Base-by-base conservation (phyloP, 768 basidiomycete species). In the Pleurotus djamor region DNA sequence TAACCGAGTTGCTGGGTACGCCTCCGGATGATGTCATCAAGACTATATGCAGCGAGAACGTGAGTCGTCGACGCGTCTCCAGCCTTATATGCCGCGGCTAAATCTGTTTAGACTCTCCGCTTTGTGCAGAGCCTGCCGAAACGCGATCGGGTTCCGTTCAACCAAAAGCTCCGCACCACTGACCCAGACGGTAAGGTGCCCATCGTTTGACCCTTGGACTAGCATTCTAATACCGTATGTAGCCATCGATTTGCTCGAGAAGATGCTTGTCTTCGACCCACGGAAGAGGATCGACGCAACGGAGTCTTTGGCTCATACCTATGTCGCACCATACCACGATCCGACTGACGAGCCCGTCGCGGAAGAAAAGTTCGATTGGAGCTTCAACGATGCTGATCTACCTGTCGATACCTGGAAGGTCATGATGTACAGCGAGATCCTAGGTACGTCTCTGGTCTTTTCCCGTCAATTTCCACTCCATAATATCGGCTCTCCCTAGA, bases 341-440 rank as follows among this genome's bases (percentile, higher is more conserved):
- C 95, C 96, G 6, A 94, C 94, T 2, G 97, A 99, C 70, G 97
- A 99, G 71, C 97, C 97, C 7, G 87, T 89, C 16, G 93, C 97
- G 10, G 85, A 80, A 14, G 95, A 98, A 70, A 89, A 91, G 69
- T 99, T 99, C 68, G 97, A 99, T 74, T 99, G 97, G 97, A 92
- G 89, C 67, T 99, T 99, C 85, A 99, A 99, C 73, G 97, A 99
- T 64, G 97, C 97, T 16, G 97, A 99, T 72, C 80, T 99, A 48
- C 97, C 97, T 0, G 92, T 98, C 9, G 97, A 99, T 68, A 96
- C 94, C 1, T 99, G 97, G 97, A 98, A 98, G 76, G 96, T 97
- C 69, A 99, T 99, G 97, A 99, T 99, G 96, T 98, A 98, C 79
- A 91, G 89, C 67, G 96, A 99, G 75, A 98, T 98, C 63, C 80